phyloP scores from a whole-genome alignment of 805 yeast genomes.

The Sporopachydermia lactativora region DNA sequence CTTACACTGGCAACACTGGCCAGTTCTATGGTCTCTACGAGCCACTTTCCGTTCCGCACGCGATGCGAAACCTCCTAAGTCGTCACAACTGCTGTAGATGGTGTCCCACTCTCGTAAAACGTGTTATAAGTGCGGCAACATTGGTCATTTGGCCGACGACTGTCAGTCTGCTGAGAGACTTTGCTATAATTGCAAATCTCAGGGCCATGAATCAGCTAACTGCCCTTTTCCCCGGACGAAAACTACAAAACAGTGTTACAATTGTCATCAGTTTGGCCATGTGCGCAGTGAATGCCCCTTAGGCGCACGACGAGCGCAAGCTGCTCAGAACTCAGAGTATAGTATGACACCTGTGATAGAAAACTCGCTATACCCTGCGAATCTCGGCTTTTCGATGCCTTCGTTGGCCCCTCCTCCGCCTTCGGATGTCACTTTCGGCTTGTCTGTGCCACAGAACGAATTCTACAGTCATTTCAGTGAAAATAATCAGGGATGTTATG shows the following conservation, averaged over 20 bases:
- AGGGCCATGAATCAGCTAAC: slow-evolving; percentile 17
- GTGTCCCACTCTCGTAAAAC: slow-evolving; percentile 12
- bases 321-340: neutral
- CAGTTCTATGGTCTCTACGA: no score
- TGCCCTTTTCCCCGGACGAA: slow-evolving; percentile 15
- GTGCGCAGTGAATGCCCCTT: slow-evolving; percentile 18
- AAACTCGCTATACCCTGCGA: neutral
- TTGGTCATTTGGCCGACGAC: slow-evolving; percentile 19
- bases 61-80: no score
- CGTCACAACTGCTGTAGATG: no score
- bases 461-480: neutral
- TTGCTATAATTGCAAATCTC: slow-evolving; percentile 20
- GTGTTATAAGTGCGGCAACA: slow-evolving; percentile 18
- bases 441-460: neutral
- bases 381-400: neutral
- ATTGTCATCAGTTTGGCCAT: slow-evolving; percentile 18
- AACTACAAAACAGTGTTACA: slow-evolving; percentile 17
- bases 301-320: neutral
- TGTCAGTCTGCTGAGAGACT: slow-evolving; percentile 15
- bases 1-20: no score
- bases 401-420: neutral
- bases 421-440: no score
- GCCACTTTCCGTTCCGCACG: no score
- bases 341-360: no score
- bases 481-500: neutral